Conservation (phyloP, 768 basidiomycete species). For the Megacollybia marginata region DNA sequence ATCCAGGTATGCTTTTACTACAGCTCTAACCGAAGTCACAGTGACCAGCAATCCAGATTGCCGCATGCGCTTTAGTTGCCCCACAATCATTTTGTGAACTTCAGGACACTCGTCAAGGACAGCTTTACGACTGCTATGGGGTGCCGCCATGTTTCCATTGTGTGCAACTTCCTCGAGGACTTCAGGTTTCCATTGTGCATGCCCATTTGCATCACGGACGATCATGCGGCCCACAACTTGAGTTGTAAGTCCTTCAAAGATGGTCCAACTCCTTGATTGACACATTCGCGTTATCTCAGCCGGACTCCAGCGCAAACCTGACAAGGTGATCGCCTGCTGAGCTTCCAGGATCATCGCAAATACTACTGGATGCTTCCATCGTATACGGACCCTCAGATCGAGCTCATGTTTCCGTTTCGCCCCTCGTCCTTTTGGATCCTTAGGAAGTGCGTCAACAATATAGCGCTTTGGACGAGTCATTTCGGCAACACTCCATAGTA, state of each 20-base stretch:
- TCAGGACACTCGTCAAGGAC: background rate
- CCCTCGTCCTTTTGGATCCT: background rate
- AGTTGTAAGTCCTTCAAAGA: background rate
- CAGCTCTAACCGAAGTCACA: background rate
- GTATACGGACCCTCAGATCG: too few relatives aligned
- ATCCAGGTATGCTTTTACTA: background rate
- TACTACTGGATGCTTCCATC: background rate
- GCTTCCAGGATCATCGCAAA: background rate
- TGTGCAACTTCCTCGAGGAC: background rate
- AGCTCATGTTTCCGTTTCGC: background rate
- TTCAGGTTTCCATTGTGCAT: background rate
- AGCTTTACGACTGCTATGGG: background rate
- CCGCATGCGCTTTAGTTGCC: background rate
- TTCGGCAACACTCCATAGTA: background rate
- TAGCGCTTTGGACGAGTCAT: background rate
- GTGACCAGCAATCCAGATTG: too few relatives aligned
- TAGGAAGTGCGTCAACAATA: background rate
- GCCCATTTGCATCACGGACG: background rate
- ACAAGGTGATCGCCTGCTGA: background rate
- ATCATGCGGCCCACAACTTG: background rate
- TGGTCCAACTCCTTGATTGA: background rate
- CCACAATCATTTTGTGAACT: background rate
- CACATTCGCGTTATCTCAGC: background rate
- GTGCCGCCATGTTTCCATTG: background rate
- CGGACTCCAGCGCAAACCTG: background rate